Base-by-base conservation (phyloP, 345 rosid genomes). In the Pseudoturritis turrita region DNA sequence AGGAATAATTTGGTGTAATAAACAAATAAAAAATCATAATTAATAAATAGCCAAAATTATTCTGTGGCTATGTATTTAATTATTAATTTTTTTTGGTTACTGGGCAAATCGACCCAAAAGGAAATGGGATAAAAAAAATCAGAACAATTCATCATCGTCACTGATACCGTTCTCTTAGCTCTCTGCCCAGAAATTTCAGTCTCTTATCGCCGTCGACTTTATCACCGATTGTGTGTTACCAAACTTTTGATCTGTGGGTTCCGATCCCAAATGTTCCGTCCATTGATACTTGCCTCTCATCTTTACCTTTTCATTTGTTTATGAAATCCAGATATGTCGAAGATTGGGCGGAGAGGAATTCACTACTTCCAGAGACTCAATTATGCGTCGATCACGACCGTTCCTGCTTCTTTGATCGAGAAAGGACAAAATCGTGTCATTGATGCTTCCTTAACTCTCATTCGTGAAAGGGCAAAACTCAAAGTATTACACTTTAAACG, bases 371-470 rank as follows among this genome's bases (percentile, higher is more conserved):
- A 82, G 70, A 83, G 81, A 63, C 81, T 87, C 15, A 87, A 82
- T 53, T 81, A 83, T 4, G 85, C 85, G 3, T 45, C 71, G 10
- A 43, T 63, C 77, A 45, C 78, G 9, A 89, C 74, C 53, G 82
- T 91, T 7, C 86, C 97, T 0, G 52, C 81, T 50, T 89, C 86
- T 62, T 76, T 78, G 79, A 82, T 91, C 45, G 85, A 85, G 70
- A 84, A 82, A 66, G 98, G 99, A 15, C 98, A 95, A 70, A 83
- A 86, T 64, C 96, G 98, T 4, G 99, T 95, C 0, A 83, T 95
- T 8, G 97, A 95, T 74, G 98, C 98, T 71, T 95, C 98, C 11
- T 96, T 95, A 36, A 95, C 99, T 7, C 98, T 95, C 26, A 91
- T 95, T 68, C 90, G 97, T 6, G 98, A 95, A 84, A 87, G 99